Base-by-base conservation (phyloP, 2,329 filamentous ascomycete species). In the Sarocladium kiliense region DNA sequence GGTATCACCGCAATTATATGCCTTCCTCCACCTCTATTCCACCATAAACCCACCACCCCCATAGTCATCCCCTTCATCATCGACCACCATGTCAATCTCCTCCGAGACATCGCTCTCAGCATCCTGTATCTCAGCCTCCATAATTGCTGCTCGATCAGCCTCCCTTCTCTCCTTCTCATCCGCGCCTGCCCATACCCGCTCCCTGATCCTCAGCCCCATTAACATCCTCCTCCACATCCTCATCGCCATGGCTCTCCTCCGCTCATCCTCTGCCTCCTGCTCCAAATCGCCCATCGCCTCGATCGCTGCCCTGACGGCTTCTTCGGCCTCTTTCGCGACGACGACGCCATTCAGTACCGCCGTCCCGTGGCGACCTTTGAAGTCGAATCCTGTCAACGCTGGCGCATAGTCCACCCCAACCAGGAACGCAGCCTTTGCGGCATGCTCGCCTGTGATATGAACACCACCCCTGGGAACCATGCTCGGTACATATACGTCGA, bases 401-500 rank as follows among this genome's bases (percentile, higher is more conserved):
- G 93, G 90, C 2, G 90, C 90, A 67, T 88, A 96, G 70, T 97
- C 91, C 18, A 97, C 79, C 0, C 86, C 86, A 1, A 97, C 70
- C 1, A 92, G 72, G 56, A 81, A 84, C 1, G 91, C 91, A 1
- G 93, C 93, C 53, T 81, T 81, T 1, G 81, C 76, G 1, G 89
- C 87, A 53, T 86, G 64, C 47, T 79, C 72, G 56, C 78, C 72
- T 5, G 70, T 63, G 23, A 97, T 74, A 67, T 97, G 91, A 2
- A 84, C 79, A 1, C 89, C 92, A 0, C 94, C 93, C 39, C 74
- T 71, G 0, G 94, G 94, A 0, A 97, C 78, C 94, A 99, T 97
- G 58, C 85, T 90, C 0, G 90, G 86, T 11, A 96, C 91, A 67
- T 93, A 97, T 37, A 96, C 81, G 64, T 97, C 94, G 57, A 97